Evolutionary conservation across 169 alveolate species (phyloP).

Genomic region (Plasmodium gaboni): DNA sequence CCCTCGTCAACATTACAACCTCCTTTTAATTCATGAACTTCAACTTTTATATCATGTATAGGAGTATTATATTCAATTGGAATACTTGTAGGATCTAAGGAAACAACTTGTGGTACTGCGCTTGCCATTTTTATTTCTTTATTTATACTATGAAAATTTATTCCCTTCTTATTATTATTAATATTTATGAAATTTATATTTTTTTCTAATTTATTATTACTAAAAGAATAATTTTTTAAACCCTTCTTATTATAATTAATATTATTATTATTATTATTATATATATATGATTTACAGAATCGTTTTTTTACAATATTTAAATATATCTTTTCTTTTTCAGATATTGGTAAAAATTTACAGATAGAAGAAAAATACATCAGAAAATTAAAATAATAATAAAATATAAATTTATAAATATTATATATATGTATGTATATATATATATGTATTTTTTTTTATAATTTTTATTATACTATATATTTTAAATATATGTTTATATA

Average conservation of each 20-base stretch:
- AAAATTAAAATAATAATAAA: too few species aligned
- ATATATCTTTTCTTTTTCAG: background rate
- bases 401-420: too few species aligned
- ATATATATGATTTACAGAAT: constrained; percentile 2
- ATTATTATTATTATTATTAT: too few species aligned
- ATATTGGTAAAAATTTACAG: too few species aligned
- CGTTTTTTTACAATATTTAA: constrained; percentile 8
- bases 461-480: too few species aligned
- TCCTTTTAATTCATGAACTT: constrained; percentile 22
- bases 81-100: constrained; percentile 49
- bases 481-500: too few species aligned
- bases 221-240: background rate
- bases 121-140: constrained; percentile 20
- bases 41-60: constrained; percentile 25
- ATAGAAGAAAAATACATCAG: too few species aligned
- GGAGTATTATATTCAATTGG: constrained; percentile 55
- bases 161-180: background rate
- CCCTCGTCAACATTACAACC: constrained; percentile 31
- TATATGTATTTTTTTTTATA: too few species aligned
- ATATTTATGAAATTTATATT: too few species aligned
- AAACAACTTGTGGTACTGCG: constrained; percentile 57
- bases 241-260: background rate
- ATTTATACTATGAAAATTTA: too few species aligned
- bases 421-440: too few species aligned
- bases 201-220: background rate